These are phyloP conservation scores for Lathyrus tuberosus DNA, from an alignment of 306 rosid genomes.

Conservation along the genomic window DNA sequence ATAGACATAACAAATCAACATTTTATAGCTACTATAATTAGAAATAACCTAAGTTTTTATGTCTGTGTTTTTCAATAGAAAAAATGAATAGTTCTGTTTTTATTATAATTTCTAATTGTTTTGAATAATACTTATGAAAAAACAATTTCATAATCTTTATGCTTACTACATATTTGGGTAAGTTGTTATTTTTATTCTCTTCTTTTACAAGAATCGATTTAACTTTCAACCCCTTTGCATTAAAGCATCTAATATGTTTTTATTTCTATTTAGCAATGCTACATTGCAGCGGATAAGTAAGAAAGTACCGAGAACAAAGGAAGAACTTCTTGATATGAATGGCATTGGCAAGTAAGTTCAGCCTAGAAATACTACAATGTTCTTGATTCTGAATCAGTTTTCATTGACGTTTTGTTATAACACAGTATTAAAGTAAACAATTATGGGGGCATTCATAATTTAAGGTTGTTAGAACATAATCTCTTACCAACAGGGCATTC, in stretches of 20 bases:
- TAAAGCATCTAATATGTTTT: slow-evolving; percentile 39
- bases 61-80: too few relatives aligned
- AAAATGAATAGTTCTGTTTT: too few relatives aligned
- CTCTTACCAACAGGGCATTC: slow-evolving; percentile 24
- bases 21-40: too few relatives aligned
- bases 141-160: slow-evolving; percentile 26
- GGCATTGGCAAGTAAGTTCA: slow-evolving; percentile 87
- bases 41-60: too few relatives aligned
- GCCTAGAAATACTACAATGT: slow-evolving; percentile 3
- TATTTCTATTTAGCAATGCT: slow-evolving; percentile 58
- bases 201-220: not conserved
- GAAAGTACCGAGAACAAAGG: slow-evolving; percentile 76
- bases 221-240: slow-evolving; percentile 7
- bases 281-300: slow-evolving; percentile 64
- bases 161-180: slow-evolving; percentile 89
- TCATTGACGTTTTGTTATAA: slow-evolving; percentile 33
- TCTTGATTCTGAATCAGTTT: slow-evolving; percentile 17
- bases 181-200: slow-evolving; percentile 37
- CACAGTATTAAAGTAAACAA: slow-evolving; percentile 74
- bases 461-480: slow-evolving; percentile 29
- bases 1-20: too few relatives aligned
- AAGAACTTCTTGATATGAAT: slow-evolving; percentile 83
- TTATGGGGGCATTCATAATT: slow-evolving; percentile 58
- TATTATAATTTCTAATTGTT: too few relatives aligned
- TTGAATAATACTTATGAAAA: too few relatives aligned